Conservation (phyloP, 2,329 filamentous ascomycete genomes). For the Fusarium luffae region DNA sequence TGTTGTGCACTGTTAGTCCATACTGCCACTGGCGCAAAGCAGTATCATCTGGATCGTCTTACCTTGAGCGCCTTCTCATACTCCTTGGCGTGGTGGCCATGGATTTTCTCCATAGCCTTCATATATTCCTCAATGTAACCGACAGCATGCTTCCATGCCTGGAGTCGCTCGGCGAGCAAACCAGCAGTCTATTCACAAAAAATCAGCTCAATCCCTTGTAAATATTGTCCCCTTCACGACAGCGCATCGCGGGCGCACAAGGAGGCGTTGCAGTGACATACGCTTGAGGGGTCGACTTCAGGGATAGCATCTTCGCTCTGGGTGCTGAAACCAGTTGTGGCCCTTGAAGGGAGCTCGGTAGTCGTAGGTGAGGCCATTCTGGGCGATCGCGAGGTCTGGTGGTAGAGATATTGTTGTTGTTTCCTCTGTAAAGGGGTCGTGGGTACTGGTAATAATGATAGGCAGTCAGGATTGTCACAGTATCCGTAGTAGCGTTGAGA, state of each 20-base stretch:
- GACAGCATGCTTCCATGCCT: constrained; percentile 96
- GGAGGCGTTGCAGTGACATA: constrained; percentile 51
- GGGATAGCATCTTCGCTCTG: constrained; percentile 69
- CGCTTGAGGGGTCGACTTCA: constrained; percentile 67
- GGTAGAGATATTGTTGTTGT: neutral
- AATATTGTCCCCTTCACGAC: neutral
- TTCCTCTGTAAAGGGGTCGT: constrained; percentile 1
- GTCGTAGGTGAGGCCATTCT: constrained; percentile 50
- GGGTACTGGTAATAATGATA: constrained; percentile 2
- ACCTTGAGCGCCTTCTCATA: constrained; percentile 94
- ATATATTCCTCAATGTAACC: constrained; percentile 93
- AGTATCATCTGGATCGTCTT: neutral
- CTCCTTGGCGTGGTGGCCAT: constrained; percentile 88
- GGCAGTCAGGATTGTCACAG: constrained; percentile 11
- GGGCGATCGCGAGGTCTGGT: neutral
- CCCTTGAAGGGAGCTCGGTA: constrained; percentile 57
- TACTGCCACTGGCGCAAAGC: neutral
- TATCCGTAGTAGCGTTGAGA: constrained; percentile 18
- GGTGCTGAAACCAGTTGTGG: constrained; percentile 58
- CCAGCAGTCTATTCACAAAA: constrained; percentile 69
- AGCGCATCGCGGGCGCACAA: neutral
- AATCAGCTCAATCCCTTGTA: constrained; percentile 8
- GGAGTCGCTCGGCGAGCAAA: constrained; percentile 85
- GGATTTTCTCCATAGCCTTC: constrained; percentile 83
- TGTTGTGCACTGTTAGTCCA: constrained; percentile 49